These are phyloP conservation scores for Passiflora organensis DNA, from an alignment of 345 rosid species.

Conservation along the genomic window DNA sequence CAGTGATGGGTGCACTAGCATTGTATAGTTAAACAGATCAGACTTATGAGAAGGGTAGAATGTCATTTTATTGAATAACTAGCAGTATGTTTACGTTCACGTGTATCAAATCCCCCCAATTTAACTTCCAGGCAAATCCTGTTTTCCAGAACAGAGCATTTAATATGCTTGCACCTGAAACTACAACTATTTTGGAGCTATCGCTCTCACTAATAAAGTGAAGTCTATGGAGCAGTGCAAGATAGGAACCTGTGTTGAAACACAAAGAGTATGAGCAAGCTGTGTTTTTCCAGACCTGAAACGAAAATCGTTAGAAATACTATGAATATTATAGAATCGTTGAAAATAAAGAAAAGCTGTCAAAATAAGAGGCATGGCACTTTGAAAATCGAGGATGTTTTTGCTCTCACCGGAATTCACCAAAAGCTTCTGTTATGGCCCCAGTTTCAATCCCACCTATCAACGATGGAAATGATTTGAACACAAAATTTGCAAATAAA, in stretches of 20 bases:
- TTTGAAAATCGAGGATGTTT: background rate
- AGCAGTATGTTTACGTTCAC: no score
- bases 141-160: background rate
- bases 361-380: background rate
- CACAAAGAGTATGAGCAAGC: slow-evolving; percentile 81
- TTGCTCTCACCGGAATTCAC: slow-evolving; percentile 69
- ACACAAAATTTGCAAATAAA: background rate
- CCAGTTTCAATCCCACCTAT: slow-evolving; percentile 81
- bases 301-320: background rate
- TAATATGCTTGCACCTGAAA: background rate
- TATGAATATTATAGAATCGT: background rate
- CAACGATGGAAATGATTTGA: background rate
- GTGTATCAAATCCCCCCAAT: no score
- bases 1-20: background rate
- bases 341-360: background rate
- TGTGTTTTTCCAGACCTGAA: slow-evolving; percentile 91
- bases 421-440: slow-evolving; percentile 89
- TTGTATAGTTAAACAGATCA: background rate
- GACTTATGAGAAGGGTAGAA: no score
- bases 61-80: no score
- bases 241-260: slow-evolving; percentile 69
- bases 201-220: background rate
- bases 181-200: background rate
- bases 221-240: no score
- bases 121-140: background rate